Evolutionary conservation across 768 basidiomycete genomes (phyloP).

Genomic region (Pleurotus citrinopileatus): DNA sequence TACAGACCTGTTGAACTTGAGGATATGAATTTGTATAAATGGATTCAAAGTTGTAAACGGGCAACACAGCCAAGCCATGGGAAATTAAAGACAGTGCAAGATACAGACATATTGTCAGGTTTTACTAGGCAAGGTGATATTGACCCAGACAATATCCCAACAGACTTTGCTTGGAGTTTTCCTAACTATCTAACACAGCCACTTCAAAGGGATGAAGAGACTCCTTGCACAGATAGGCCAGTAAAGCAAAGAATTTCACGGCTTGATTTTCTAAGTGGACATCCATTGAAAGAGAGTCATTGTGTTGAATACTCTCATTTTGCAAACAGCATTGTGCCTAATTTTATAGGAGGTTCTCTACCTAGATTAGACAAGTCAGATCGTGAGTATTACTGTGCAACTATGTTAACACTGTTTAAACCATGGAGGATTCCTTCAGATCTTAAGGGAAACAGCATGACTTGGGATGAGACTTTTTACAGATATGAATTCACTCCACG

Average conservation of each 20-base stretch:
- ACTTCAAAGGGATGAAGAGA: not conserved
- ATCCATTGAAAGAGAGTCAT: not conserved
- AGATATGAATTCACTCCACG: slow-evolving; percentile 12
- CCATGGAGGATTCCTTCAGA: slow-evolving; percentile 22
- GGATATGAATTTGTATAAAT: slow-evolving; percentile 25
- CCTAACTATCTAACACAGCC: not conserved
- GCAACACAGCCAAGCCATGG: not conserved
- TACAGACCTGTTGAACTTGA: slow-evolving; percentile 20
- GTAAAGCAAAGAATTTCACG: not conserved
- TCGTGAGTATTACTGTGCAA: slow-evolving; percentile 26
- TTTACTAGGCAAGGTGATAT: too few species aligned
- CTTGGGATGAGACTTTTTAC: slow-evolving; percentile 18
- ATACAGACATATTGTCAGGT: too few species aligned
- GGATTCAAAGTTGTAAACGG: slow-evolving; percentile 11
- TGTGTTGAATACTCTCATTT: not conserved
- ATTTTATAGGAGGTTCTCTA: not conserved
- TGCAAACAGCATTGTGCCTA: not conserved
- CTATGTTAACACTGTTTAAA: slow-evolving; percentile 22
- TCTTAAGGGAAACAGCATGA: slow-evolving; percentile 14
- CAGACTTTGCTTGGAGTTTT: not conserved
- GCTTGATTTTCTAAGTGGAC: not conserved
- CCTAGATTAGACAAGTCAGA: slow-evolving; percentile 22
- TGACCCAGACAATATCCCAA: too few species aligned
- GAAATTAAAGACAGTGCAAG: too few species aligned
- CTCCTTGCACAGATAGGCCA: not conserved